Base-by-base conservation (phyloP, 2,329 filamentous ascomycete genomes). In the Aureobasidium sp. region DNA sequence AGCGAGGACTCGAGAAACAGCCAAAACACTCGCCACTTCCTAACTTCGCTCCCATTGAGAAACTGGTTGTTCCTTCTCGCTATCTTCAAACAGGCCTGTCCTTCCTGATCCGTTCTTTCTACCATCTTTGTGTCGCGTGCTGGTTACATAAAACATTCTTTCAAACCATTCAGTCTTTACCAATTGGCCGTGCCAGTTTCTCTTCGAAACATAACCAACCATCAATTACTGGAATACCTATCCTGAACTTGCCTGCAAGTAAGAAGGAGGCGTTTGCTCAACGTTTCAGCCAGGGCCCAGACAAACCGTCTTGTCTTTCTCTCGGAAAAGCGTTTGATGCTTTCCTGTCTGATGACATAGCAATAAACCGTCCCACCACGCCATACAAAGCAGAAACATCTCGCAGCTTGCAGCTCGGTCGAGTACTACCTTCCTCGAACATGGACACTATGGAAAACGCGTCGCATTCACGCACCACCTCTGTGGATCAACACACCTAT, bases 391-490 rank as follows among this genome's bases (percentile, higher is more conserved):
- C 39, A 59, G 41, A 59, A 39, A 39, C 10, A 7, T 39, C 55
- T 58, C 54, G 54, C 55, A 44, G 47, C 25, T 39, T 6, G 8
- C 16, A 4, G 9, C 52, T 59, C 36, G 9, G 21, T 32, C 44
- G 57, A 59, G 44, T 59, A 42, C 57, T 5, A 42, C 27, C 45
- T 5, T 30, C 13, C n/a, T 30, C 57, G 30, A 27, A 49, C 34
- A 59, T 59, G 57, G 45, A 59, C 57, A 59, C 44, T 30, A 49
- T 50, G 34, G 61, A 49, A 29, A 63, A 54, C 36, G 44, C 55
- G 47, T 64, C 63, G 36, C 60, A 64, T 48, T 58, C 61, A 37
- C 64, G 73, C 74, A 74, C 64, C 47, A 67, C 66, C 45, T 79
- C 69, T 72, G 76, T 10, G 11, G 45, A 59, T 42, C 34, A 49